phyloP scores from a whole-genome alignment of 306 rosid species.

The Datisca glomerata region DNA sequence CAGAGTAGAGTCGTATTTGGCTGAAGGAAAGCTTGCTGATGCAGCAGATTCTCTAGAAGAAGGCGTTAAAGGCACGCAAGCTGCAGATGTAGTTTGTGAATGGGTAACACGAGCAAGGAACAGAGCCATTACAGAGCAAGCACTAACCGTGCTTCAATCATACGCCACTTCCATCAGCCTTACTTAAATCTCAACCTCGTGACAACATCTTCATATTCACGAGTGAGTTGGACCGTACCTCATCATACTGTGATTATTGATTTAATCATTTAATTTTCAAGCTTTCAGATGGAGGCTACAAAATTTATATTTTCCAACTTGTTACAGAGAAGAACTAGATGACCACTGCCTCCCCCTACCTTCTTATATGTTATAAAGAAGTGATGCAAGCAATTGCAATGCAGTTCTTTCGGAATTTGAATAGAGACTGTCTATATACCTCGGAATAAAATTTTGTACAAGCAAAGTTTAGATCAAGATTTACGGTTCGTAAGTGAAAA shows the following conservation, averaged over 20 bases:
- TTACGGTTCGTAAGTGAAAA: too few relatives aligned
- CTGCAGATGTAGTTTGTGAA: conserved; percentile 53
- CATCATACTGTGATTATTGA: background rate
- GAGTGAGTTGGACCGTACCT: conserved; percentile 4
- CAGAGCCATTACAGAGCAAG: conserved; percentile 96
- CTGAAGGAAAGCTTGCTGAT: conserved; percentile 74
- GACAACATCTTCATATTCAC: background rate
- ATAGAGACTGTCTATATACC: too few relatives aligned
- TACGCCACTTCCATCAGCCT: conserved; percentile 73
- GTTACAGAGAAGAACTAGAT: conserved; percentile 8
- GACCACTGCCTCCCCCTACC: too few relatives aligned
- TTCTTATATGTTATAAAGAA: too few relatives aligned
- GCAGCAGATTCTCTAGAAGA: conserved; percentile 88
- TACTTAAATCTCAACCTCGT: conserved; percentile 13
- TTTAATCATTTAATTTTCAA: background rate
- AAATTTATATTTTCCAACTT: conserved; percentile 1
- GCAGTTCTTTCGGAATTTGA: too few relatives aligned
- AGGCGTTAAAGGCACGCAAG: conserved; percentile 63
- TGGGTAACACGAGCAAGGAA: conserved; percentile 75
- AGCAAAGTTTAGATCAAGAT: too few relatives aligned
- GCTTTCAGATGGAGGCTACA: conserved; percentile 1
- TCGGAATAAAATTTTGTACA: too few relatives aligned
- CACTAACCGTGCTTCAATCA: conserved; percentile 65
- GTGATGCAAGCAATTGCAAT: too few relatives aligned
- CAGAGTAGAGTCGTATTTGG: conserved; percentile 65